Base-by-base conservation (phyloP, 163 green algal genomes). In the Prototheca stagnorum region DNA sequence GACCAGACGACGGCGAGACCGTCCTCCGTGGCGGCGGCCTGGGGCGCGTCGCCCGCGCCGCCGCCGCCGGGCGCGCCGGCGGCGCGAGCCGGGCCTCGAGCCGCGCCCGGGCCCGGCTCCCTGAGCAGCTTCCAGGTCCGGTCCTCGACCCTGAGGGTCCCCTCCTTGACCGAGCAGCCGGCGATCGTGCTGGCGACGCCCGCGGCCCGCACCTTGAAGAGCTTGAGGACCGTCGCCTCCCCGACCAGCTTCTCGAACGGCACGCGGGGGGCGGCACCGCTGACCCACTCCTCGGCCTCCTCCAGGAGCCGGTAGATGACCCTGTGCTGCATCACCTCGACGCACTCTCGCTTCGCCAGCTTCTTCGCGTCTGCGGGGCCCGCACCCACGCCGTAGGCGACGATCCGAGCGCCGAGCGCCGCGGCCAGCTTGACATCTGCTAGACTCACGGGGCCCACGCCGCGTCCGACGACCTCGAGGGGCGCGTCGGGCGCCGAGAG, bases 221-320 rank as follows among this genome's bases (percentile, higher is more conserved):
- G 41, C 46, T 74, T 47, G 26, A 77, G 51, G 9, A 82, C 60
- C 12, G 71, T 43, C 0, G 81, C 81, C 29, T 80, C 44, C 4
- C 81, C 81, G 1, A 61, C 39, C 21, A 84, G 48, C 17, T 69
- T 47, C 41, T 79, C 65, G 11, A 68, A 22, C 43, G 70, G 52
- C 20, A 62, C 53, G 25, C 35, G 49, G 1, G 80, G 71, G 2
- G 69, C 66, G 3, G 42, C 49, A 25, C 57, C 72, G 7, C 73
- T 43, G 36, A 92, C 42, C 39, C 81, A 39, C 23, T 35, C 48
- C 2, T 53, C 61, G 9, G 75, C 62, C 39, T 84, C 68, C 34
- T 93, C 83, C 50, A 95, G 59, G 33, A 96, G 55, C 44, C 79
- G 61, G 66, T 95, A 96, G 49, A 96, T 93, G 27, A 95, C 68